Percentiles rank a stretch among this genome's conserved stretches.
Evolutionary conservation across 352 stramenopile genomes (phyloP).

Genomic region (Phytophthora cactorum): DNA sequence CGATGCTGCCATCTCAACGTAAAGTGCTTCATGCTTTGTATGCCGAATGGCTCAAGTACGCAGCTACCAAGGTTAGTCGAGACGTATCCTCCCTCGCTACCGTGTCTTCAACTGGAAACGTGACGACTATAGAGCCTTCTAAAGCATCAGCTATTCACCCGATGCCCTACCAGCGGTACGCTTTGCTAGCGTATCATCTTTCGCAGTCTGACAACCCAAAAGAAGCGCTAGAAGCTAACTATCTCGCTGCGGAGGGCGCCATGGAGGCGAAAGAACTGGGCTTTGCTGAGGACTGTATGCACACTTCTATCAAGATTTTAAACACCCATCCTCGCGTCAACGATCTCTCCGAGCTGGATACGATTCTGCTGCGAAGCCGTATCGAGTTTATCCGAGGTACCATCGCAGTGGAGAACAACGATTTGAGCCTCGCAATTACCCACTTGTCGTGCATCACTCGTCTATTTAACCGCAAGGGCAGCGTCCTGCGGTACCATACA

Average conservation of each 20-base stretch:
- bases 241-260: slow-evolving; percentile 61
- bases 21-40: slow-evolving; percentile 71
- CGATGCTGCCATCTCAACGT: slow-evolving; percentile 62
- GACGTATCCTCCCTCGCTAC: slow-evolving; percentile 15
- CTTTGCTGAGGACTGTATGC: slow-evolving; percentile 79
- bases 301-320: slow-evolving; percentile 74
- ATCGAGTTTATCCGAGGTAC: slow-evolving; percentile 79
- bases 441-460: slow-evolving; percentile 73
- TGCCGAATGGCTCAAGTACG: slow-evolving; percentile 58
- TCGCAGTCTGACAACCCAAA: slow-evolving; percentile 63
- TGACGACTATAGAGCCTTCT: neutral
- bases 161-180: slow-evolving; percentile 61
- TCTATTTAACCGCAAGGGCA: slow-evolving; percentile 70
- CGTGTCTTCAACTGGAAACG: slow-evolving; percentile 12
- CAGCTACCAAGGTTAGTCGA: slow-evolving; percentile 8
- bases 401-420: slow-evolving; percentile 75
- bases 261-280: slow-evolving; percentile 63
- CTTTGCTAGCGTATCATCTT: slow-evolving; percentile 72
- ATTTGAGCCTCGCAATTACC: slow-evolving; percentile 65
- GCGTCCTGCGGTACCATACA: slow-evolving; percentile 58
- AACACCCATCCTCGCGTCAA: slow-evolving; percentile 46
- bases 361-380: slow-evolving; percentile 63
- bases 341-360: slow-evolving; percentile 65
- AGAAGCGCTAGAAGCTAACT: slow-evolving; percentile 62
- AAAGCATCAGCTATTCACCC: slow-evolving; percentile 11